A percentile compares a stretch with the other conserved stretches of the same genome.
These are phyloP conservation scores for Daldinia bambusicola DNA, from an alignment of 495 filamentous ascomycete species.

Conservation along the genomic window DNA sequence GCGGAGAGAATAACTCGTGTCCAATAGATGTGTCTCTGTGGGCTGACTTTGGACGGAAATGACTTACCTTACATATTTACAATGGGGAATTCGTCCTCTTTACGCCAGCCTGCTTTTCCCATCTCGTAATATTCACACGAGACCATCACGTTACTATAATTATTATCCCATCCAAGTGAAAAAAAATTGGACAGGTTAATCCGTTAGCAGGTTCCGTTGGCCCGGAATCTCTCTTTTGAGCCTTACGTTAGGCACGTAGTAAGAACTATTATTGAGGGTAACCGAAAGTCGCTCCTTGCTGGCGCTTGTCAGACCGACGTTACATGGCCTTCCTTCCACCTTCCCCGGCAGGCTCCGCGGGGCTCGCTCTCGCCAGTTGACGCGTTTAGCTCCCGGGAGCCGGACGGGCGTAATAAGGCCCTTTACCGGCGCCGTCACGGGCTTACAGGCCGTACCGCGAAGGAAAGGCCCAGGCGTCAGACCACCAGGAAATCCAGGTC, in stretches of 20 bases:
- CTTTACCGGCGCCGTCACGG: conserved; percentile 36
- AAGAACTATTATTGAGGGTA: background rate
- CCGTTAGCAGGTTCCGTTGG: background rate
- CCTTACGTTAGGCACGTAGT: too few species aligned
- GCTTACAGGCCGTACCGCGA: conserved; percentile 21
- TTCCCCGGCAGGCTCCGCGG: conserved; percentile 30
- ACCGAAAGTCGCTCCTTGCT: conserved; percentile 8
- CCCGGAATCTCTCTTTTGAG: background rate
- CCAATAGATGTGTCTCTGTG: conserved; percentile 1
- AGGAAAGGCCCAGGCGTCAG: conserved; percentile 7
- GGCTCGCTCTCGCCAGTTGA: background rate
- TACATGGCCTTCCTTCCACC: conserved; percentile 26
- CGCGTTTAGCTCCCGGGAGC: background rate
- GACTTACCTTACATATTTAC: background rate
- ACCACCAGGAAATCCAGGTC: conserved; percentile 27
- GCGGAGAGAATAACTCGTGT: conserved; percentile 7
- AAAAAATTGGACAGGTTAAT: conserved; percentile 2
- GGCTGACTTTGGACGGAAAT: background rate
- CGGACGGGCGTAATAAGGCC: background rate
- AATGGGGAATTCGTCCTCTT: conserved; percentile 1
- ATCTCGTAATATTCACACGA: conserved; percentile 11
- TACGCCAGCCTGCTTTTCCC: background rate
- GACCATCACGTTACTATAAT: background rate
- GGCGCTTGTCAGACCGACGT: conserved; percentile 33
- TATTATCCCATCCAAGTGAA: background rate